These are phyloP conservation scores for Panaeolus papilionaceus DNA, from an alignment of 768 basidiomycete genomes.

Conservation along the genomic window DNA sequence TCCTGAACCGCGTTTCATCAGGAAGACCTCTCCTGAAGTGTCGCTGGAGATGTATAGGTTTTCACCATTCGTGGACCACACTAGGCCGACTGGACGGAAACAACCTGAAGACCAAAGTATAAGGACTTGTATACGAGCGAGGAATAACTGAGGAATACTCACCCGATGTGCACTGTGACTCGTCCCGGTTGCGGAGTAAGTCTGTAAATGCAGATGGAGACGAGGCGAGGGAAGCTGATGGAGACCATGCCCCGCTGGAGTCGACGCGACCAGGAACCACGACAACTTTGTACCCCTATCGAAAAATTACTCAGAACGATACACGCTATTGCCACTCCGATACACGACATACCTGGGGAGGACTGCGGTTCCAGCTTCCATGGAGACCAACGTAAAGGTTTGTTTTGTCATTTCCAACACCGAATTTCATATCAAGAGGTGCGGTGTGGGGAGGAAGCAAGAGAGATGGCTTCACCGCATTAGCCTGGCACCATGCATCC, in stretches of 20 bases:
- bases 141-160: not conserved
- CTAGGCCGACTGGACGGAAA: constrained; percentile 28
- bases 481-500: constrained; percentile 23
- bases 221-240: constrained; percentile 11
- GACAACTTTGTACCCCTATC: constrained; percentile 26
- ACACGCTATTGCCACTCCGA: not conserved
- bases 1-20: constrained; percentile 14
- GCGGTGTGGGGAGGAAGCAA: constrained; percentile 26
- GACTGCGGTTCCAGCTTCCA: constrained; percentile 25
- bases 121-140: no score
- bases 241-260: constrained; percentile 21
- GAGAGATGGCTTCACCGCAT: constrained; percentile 20
- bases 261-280: constrained; percentile 22
- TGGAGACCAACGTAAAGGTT: constrained; percentile 23
- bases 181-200: constrained; percentile 23
- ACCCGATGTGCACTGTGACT: constrained; percentile 18
- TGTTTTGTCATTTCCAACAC: constrained; percentile 19
- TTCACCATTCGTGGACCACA: constrained; percentile 20
- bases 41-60: constrained; percentile 27
- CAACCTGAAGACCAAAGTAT: constrained; percentile 14
- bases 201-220: constrained; percentile 21
- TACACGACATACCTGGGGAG: constrained; percentile 18
- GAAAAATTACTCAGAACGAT: not conserved
- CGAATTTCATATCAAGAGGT: constrained; percentile 28
- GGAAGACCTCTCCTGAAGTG: constrained; percentile 26